Evolutionary conservation across 1,284 basidiomycete genomes (phyloP).

Genomic region (Stygiomarasmius scandens): DNA sequence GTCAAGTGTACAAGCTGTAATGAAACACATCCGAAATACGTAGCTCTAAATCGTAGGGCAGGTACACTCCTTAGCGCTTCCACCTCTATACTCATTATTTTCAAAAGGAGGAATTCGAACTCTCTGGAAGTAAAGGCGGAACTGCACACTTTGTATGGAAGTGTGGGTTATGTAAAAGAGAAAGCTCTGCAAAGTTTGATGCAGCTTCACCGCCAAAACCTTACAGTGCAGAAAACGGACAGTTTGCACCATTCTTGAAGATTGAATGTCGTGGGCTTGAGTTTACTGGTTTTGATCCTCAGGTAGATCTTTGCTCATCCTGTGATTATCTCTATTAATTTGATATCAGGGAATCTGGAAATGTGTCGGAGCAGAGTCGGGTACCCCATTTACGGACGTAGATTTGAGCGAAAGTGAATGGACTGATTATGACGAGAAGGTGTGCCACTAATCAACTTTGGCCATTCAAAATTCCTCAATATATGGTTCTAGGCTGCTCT

Average conservation of each 20-base stretch:
- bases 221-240: slow-evolving; percentile 63
- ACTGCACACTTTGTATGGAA: slow-evolving; percentile 80
- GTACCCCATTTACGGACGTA: slow-evolving; percentile 62
- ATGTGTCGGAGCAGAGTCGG: slow-evolving; percentile 57
- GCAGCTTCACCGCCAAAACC: slow-evolving; percentile 47
- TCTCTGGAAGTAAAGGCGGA: slow-evolving; percentile 65
- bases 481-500: slow-evolving; percentile 41
- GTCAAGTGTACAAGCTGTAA: slow-evolving; percentile 81
- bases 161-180: slow-evolving; percentile 75
- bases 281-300: slow-evolving; percentile 71
- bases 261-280: slow-evolving; percentile 82
- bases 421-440: slow-evolving; percentile 85
- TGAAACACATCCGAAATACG: slow-evolving; percentile 69
- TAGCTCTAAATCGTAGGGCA: slow-evolving; percentile 70
- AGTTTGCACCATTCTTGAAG: slow-evolving; percentile 62
- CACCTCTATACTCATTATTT: slow-evolving; percentile 7
- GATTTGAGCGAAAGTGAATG: slow-evolving; percentile 70
- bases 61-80: slow-evolving; percentile 19
- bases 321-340: no score
- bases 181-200: slow-evolving; percentile 81
- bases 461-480: background rate
- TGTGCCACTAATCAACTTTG: slow-evolving; percentile 27
- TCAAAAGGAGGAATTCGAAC: slow-evolving; percentile 60
- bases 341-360: slow-evolving; percentile 77
- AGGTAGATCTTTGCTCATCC: slow-evolving; percentile 47